Evolutionary conservation across 345 rosid genomes (phyloP), one percentile per base, ranked within the genome.

Genomic region (Ceriops tagal): DNA sequence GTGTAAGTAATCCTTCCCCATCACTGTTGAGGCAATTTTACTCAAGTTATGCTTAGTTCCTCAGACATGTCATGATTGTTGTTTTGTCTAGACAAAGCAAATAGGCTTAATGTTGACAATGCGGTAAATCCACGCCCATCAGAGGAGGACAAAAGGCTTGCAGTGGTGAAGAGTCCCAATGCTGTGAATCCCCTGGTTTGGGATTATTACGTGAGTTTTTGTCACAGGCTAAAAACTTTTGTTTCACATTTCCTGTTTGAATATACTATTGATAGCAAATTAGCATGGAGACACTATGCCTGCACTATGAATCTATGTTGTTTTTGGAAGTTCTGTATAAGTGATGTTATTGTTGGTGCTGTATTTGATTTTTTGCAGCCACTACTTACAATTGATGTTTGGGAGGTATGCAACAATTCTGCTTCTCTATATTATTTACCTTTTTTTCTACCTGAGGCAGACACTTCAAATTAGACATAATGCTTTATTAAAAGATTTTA

Each of bases 181-280:
- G 97, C 98, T 28, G 83, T 93, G n/a, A 93, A 91, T 73, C 97
- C 98, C 3, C 97, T 88, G 55, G 82, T 93, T 68, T 93, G 98
- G 97, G 93, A 86, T 74, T 89, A 88, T 79, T 84, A 71, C 65
- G 98, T 93, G 78, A 80, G 97, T 83, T 24, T 71, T 35, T 43
- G 49, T 13, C 18, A 3, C 53, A 1, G 51, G 27, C 31, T 60
- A 63, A 58, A 66, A 21, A 2, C 31, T 21, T 51, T 15, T 56
- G 49, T 71, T 27, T 10, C 61, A 10, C 10, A 65, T 71, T 57
- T 8, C 66, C 68, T 63, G 5, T 19, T 21, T 11, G 52, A 18
- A 66, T 9, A 58, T 43, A 13, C 4, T 43, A 15, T 43, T 43
- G 49, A 43, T 3, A 43, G 49, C 16, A 43, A 43, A 13, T 43